Evolutionary conservation across 2,329 filamentous ascomycete species (phyloP).

Genomic region (Ambrosiella beaveri): DNA sequence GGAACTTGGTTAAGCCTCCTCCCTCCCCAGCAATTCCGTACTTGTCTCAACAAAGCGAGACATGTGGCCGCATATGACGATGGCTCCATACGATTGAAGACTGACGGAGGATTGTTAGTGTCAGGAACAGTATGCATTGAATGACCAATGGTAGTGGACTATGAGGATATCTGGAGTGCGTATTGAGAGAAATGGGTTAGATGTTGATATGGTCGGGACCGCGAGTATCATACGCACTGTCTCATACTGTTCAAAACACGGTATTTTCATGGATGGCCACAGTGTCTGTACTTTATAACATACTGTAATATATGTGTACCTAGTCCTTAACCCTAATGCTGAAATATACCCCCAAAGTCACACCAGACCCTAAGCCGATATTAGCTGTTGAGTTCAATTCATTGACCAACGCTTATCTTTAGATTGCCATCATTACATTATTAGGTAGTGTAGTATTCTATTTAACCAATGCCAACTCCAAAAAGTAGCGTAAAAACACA

Average conservation of each 20-base stretch:
- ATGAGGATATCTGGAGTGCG: neutral
- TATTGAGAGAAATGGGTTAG: neutral
- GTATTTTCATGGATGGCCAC: neutral
- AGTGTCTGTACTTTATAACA: neutral
- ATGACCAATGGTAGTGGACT: neutral
- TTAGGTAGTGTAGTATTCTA: neutral
- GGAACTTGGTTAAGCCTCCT: neutral
- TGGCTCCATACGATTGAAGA: neutral
- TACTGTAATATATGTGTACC: neutral
- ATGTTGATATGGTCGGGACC: neutral
- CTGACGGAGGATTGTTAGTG: neutral
- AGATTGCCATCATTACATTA: too few species aligned
- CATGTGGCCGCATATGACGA: neutral
- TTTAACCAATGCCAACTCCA: neutral
- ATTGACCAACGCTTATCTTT: too few species aligned
- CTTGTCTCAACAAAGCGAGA: too few species aligned
- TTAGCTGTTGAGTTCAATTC: too few species aligned
- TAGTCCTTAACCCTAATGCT: neutral
- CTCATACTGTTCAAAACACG: neutral
- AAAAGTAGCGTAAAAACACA: neutral
- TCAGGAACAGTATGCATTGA: neutral
- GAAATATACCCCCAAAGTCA: too few species aligned
- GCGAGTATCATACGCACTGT: neutral
- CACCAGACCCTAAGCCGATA: too few species aligned
- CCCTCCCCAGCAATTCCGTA: neutral